Percentiles rank a stretch among this genome's conserved stretches.
Evolutionary conservation across 495 filamentous ascomycete genomes (phyloP).

Genomic region (Apiosordaria backusii): DNA sequence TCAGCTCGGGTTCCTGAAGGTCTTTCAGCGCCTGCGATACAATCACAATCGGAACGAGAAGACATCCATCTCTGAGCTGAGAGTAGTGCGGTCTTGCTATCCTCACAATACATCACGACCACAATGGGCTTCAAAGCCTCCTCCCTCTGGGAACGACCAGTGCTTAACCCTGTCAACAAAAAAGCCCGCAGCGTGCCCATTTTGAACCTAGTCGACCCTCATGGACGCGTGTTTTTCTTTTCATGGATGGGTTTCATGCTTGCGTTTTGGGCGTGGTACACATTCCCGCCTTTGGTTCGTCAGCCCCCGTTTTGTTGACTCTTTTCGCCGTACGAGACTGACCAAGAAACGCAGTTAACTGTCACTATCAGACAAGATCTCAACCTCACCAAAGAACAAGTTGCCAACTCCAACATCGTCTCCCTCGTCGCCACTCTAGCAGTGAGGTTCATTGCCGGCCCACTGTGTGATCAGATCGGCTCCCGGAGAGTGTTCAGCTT

Average conservation of each 20-base stretch:
- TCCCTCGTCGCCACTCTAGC: constrained; percentile 79
- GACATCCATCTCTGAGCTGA: background rate
- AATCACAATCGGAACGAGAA: background rate
- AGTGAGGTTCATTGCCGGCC: constrained; percentile 77
- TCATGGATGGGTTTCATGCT: constrained; percentile 95
- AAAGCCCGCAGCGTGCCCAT: constrained; percentile 80
- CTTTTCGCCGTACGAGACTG: background rate
- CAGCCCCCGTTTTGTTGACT: background rate
- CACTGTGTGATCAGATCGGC: constrained; percentile 80
- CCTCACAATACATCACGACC: background rate
- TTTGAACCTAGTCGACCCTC: constrained; percentile 73
- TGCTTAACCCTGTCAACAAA: constrained; percentile 70
- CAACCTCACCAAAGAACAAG: constrained; percentile 61
- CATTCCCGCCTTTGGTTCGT: constrained; percentile 77
- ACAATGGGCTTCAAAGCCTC: constrained; percentile 47
- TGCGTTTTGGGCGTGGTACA: constrained; percentile 90
- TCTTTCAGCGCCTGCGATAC: background rate
- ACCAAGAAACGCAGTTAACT: constrained; percentile 50
- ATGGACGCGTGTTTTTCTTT: constrained; percentile 92
- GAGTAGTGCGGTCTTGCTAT: background rate
- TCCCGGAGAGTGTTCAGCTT: constrained; percentile 77
- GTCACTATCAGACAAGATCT: constrained; percentile 77
- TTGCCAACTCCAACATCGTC: constrained; percentile 90
- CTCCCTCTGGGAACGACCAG: constrained; percentile 55
- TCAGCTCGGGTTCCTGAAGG: background rate